Percentiles rank a stretch among this genome's conserved stretches.
Conservation (phyloP, 495 filamentous ascomycete genomes). For the Sabuloglossum arenarium region DNA sequence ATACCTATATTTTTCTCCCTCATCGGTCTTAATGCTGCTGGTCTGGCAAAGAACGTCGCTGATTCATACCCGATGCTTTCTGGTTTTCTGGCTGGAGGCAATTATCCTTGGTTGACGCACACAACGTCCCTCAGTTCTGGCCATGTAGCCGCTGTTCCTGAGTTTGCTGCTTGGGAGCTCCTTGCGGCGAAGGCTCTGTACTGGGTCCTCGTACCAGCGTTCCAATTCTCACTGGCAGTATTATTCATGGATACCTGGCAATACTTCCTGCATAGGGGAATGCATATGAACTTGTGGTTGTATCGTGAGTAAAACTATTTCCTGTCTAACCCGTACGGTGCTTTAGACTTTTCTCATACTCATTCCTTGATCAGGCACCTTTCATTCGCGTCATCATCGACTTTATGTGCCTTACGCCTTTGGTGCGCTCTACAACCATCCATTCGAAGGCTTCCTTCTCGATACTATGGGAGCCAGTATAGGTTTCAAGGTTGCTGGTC, state of each 20-base stretch:
- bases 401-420: slow-evolving; percentile 96
- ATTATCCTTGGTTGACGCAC: slow-evolving; percentile 34
- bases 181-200: slow-evolving; percentile 52
- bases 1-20: slow-evolving; percentile 3
- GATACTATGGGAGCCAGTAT: slow-evolving; percentile 74
- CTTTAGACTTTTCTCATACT: not conserved
- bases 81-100: slow-evolving; percentile 47
- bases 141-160: slow-evolving; percentile 10
- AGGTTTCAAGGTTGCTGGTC: slow-evolving; percentile 52
- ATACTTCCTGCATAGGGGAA: slow-evolving; percentile 83
- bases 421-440: slow-evolving; percentile 92
- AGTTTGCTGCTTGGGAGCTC: slow-evolving; percentile 55
- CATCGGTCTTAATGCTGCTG: slow-evolving; percentile 2
- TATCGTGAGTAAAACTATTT: slow-evolving; percentile 45
- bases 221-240: slow-evolving; percentile 56
- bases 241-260: slow-evolving; percentile 82
- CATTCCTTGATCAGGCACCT: slow-evolving; percentile 34
- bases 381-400: slow-evolving; percentile 87
- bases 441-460: slow-evolving; percentile 76
- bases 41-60: slow-evolving; percentile 12
- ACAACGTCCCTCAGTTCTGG: not conserved
- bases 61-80: slow-evolving; percentile 39
- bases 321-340: not conserved
- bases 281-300: slow-evolving; percentile 91
- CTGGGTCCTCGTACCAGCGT: slow-evolving; percentile 48